These are phyloP conservation scores for Gorgonomyces haynaldii DNA, from an alignment of 192 early-diverging fungal species.

Conservation along the genomic window DNA sequence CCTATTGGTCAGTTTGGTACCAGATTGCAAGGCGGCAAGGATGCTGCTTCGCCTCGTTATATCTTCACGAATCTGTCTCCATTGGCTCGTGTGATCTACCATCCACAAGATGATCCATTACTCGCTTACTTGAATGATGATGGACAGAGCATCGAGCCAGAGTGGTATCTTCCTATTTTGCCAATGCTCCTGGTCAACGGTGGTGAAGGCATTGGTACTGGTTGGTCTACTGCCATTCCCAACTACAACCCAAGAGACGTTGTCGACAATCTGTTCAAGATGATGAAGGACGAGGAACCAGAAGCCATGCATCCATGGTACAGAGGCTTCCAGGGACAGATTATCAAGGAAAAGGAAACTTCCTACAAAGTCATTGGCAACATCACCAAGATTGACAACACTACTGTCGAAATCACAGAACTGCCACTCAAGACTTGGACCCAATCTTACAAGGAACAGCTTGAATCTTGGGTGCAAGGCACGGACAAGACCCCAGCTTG, in stretches of 20 bases:
- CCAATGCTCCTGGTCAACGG: slow-evolving; percentile 95
- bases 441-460: slow-evolving; percentile 68
- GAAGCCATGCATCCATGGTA: slow-evolving; percentile 85
- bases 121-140: slow-evolving; percentile 80
- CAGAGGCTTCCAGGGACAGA: slow-evolving; percentile 75
- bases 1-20: slow-evolving; percentile 91
- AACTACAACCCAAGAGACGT: slow-evolving; percentile 72
- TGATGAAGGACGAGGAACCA: slow-evolving; percentile 65
- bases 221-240: slow-evolving; percentile 48
- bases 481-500: slow-evolving; percentile 58
- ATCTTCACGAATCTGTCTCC: slow-evolving; percentile 67
- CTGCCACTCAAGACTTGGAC: slow-evolving; percentile 85
- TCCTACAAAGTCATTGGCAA: slow-evolving; percentile 59
- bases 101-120: slow-evolving; percentile 70
- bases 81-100: slow-evolving; percentile 67
- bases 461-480: slow-evolving; percentile 63
- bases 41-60: slow-evolving; percentile 95
- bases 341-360: slow-evolving; percentile 42
- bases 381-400: slow-evolving; percentile 58
- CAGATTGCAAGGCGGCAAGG: slow-evolving; percentile 77
- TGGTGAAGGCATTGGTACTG: slow-evolving; percentile 91
- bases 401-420: slow-evolving; percentile 75
- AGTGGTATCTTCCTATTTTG: slow-evolving; percentile 86
- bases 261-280: slow-evolving; percentile 65
- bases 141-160: slow-evolving; percentile 81